phyloP scores from a whole-genome alignment of 2,329 filamentous ascomycete species.

The Ophiostoma sp. region DNA sequence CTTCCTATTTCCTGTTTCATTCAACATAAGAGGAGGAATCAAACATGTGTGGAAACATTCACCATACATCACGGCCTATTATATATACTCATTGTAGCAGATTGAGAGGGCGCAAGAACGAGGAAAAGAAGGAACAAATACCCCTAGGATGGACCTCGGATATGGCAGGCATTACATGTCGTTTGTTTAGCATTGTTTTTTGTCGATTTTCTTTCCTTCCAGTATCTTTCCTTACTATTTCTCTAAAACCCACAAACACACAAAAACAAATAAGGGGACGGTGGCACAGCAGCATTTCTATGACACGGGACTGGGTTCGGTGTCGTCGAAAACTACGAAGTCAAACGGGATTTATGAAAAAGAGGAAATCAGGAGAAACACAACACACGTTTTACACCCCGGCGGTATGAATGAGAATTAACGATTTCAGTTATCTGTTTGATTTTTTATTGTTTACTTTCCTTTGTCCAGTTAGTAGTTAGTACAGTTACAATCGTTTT shows the following conservation, averaged over 20 bases:
- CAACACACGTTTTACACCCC: conserved; percentile 6
- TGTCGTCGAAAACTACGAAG: not conserved
- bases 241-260: not conserved
- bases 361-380: not conserved
- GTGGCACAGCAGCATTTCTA: not conserved
- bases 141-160: not conserved
- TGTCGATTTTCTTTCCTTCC: not conserved
- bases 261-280: not conserved
- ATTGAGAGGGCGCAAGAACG: not conserved
- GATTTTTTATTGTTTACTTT: conserved; percentile 4
- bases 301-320: conserved; percentile 10
- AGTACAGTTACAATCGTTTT: not conserved
- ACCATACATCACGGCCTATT: not conserved
- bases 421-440: conserved; percentile 24
- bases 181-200: not conserved
- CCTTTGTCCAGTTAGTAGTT: not conserved
- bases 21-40: conserved; percentile 4
- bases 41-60: not conserved
- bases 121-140: conserved; percentile 7
- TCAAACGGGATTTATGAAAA: conserved; percentile 3
- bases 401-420: conserved; percentile 28
- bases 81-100: not conserved
- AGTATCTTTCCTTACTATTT: not conserved
- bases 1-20: not conserved
- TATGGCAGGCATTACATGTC: not conserved